A percentile compares a stretch with the other conserved stretches of the same genome.
These are phyloP conservation scores for Beauveria varroae DNA, from an alignment of 2,329 filamentous ascomycete species.

Conservation along the genomic window DNA sequence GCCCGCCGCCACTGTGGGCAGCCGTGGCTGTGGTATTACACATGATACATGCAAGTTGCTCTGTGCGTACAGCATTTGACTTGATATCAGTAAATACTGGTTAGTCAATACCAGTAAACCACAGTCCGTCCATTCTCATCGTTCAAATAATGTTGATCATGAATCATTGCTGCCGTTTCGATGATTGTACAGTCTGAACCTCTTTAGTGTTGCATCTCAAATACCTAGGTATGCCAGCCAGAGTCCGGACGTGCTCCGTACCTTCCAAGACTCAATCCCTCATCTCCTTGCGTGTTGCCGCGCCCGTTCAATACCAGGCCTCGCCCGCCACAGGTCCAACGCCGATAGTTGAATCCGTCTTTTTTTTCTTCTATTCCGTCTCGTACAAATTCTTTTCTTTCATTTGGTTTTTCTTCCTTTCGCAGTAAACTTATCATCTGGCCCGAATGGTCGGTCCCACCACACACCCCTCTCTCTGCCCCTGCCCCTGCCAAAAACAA, in stretches of 20 bases:
- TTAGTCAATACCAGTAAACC: too few relatives aligned
- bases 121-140: too few relatives aligned
- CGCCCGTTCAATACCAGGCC: too few relatives aligned
- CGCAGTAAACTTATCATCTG: constrained; percentile 1
- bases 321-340: not conserved
- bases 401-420: too few relatives aligned
- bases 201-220: too few relatives aligned
- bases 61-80: too few relatives aligned
- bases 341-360: not conserved
- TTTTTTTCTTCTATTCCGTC: not conserved
- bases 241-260: not conserved
- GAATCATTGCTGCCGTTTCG: too few relatives aligned
- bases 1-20: not conserved
- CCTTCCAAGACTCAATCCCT: not conserved
- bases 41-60: too few relatives aligned
- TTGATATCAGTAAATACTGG: not conserved
- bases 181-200: too few relatives aligned
- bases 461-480: not conserved
- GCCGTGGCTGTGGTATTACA: not conserved
- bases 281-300: too few relatives aligned
- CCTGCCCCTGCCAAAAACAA: constrained; percentile 10
- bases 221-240: too few relatives aligned
- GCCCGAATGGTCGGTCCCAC: constrained; percentile 7
- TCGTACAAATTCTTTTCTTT: not conserved
- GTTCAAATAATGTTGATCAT: too few relatives aligned